These are phyloP conservation scores for Leishmania gerbilli DNA, from an alignment of 208 protist genomes.

Conservation along the genomic window DNA sequence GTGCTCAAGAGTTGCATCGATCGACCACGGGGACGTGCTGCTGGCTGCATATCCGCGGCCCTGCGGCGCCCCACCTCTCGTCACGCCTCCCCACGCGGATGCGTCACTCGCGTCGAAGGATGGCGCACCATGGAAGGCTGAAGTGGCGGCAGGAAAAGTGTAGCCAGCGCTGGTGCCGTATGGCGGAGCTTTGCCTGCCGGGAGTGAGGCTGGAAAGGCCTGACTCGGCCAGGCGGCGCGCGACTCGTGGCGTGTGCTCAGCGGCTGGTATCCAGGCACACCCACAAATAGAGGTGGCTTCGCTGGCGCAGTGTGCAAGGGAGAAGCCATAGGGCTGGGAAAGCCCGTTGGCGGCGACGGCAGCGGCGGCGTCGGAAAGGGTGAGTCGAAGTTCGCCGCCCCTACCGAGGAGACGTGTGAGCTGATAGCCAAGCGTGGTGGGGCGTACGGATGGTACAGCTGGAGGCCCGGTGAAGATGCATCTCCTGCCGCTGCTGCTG, in stretches of 20 bases:
- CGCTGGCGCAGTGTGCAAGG: not conserved
- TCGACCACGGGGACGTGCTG: not conserved
- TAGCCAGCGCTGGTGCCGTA: too few species aligned
- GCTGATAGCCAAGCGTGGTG: not conserved
- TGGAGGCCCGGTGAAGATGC: not conserved
- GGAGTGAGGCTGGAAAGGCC: not conserved
- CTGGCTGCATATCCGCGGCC: not conserved
- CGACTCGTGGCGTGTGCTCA: not conserved
- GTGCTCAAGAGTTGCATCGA: not conserved
- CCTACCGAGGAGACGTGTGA: not conserved
- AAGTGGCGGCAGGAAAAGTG: not conserved
- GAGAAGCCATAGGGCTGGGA: not conserved
- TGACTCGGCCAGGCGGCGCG: not conserved
- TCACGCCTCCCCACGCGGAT: not conserved
- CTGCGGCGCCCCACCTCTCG: not conserved
- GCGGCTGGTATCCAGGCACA: slow-evolving; percentile 14
- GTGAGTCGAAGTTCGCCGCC: not conserved
- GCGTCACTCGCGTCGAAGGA: not conserved
- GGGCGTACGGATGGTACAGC: slow-evolving; percentile 3
- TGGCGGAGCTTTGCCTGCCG: not conserved
- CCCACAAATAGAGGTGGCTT: slow-evolving; percentile 23
- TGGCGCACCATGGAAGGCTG: not conserved
- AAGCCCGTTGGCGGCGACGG: not conserved
- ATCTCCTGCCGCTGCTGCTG: not conserved
- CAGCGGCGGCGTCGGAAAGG: not conserved